A percentile compares a stretch with the other conserved stretches of the same genome.
Conservation (phyloP, 2,329 filamentous ascomycete species). For the Ascochyta rabiei region DNA sequence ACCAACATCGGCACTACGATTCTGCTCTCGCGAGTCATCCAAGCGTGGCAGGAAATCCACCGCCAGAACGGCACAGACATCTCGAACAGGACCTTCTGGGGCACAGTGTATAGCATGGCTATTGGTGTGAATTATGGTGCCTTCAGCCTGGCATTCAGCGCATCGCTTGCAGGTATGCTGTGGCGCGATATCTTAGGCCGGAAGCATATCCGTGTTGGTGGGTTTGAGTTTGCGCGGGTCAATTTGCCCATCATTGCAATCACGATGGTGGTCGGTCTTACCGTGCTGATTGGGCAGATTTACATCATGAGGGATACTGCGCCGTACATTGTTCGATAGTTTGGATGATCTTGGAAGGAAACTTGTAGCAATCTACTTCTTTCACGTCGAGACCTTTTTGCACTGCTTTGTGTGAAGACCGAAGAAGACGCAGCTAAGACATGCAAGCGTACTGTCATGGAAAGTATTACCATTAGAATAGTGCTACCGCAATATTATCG, state of each 20-base stretch:
- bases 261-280: slow-evolving; percentile 68
- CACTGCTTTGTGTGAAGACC: no score
- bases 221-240: slow-evolving; percentile 69
- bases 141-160: slow-evolving; percentile 74
- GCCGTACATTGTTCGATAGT: slow-evolving; percentile 39
- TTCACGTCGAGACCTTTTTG: no score
- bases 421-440: no score
- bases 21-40: slow-evolving; percentile 71
- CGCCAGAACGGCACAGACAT: slow-evolving; percentile 55
- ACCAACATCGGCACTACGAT: slow-evolving; percentile 81
- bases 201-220: slow-evolving; percentile 70
- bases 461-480: slow-evolving; percentile 13
- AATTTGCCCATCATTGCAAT: slow-evolving; percentile 75
- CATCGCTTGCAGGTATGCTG: slow-evolving; percentile 71
- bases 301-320: slow-evolving; percentile 60
- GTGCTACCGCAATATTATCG: not conserved
- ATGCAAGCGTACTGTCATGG: no score
- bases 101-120: slow-evolving; percentile 75
- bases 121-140: slow-evolving; percentile 77
- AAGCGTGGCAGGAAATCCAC: slow-evolving; percentile 70
- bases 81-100: slow-evolving; percentile 72
- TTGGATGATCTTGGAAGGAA: not conserved
- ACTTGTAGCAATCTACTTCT: no score
- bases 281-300: slow-evolving; percentile 67
- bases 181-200: slow-evolving; percentile 73